Conservation (phyloP, 2,329 filamentous ascomycete species). For the Simplicillium aogashimaense region DNA sequence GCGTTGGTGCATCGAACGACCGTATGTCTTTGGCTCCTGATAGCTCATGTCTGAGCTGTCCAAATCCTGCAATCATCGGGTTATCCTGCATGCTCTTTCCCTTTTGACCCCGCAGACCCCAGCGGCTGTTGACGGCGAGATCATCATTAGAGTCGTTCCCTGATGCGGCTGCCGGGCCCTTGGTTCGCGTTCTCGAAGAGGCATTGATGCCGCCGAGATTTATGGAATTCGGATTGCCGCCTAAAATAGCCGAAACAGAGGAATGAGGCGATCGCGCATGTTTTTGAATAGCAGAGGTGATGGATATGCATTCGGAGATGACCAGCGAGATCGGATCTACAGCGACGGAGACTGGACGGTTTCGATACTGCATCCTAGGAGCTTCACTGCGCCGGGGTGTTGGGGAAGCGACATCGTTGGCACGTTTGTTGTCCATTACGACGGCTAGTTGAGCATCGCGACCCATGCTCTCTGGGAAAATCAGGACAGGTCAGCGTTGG, state of each 20-base stretch:
- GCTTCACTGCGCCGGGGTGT: conserved; percentile 14
- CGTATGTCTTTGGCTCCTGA: conserved; percentile 77
- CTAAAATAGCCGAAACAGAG: conserved; percentile 89
- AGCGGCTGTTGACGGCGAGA: conserved; percentile 63
- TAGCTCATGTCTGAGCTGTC: conserved; percentile 77
- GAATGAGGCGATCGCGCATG: conserved; percentile 93
- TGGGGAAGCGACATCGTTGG: conserved; percentile 2
- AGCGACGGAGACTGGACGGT: conserved; percentile 62
- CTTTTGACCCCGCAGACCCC: conserved; percentile 90
- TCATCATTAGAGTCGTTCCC: conserved; percentile 35
- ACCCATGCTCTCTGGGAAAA: conserved; percentile 18
- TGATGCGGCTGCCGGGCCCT: conserved; percentile 24
- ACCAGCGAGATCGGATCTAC: conserved; percentile 88
- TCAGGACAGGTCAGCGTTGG: conserved; percentile 8
- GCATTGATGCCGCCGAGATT: conserved; percentile 40
- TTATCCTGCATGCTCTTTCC: conserved; percentile 97
- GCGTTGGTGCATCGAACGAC: conserved; percentile 76
- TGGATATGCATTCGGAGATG: conserved; percentile 96
- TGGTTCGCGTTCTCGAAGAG: conserved; percentile 29
- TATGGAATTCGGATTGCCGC: conserved; percentile 56
- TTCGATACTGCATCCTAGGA: conserved; percentile 48
- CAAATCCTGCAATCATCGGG: conserved; percentile 90
- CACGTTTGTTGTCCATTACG: conserved; percentile 13
- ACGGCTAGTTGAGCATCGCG: conserved; percentile 17
- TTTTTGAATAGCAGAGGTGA: conserved; percentile 97